phyloP scores from a whole-genome alignment of 305 asterid species.

The Andrographis paniculata region DNA sequence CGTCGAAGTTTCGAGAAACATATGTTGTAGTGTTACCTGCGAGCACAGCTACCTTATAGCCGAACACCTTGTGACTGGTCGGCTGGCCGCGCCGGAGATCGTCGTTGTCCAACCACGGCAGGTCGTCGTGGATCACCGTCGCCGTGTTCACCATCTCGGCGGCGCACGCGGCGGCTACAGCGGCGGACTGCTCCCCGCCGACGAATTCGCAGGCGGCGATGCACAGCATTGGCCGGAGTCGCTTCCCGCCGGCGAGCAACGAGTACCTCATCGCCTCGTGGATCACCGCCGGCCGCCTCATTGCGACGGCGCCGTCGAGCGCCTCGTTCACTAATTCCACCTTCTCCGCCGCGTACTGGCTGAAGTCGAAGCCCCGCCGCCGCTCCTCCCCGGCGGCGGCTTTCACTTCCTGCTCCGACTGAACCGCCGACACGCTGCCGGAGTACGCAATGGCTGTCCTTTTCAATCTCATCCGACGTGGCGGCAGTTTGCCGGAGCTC shows the following conservation, averaged over 20 bases:
- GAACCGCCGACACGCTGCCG: constrained; percentile 9
- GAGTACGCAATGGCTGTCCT: no score
- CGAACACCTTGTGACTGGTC: constrained; percentile 51
- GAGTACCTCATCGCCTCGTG: constrained; percentile 32
- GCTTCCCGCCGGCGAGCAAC: constrained; percentile 24
- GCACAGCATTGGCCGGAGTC: constrained; percentile 28
- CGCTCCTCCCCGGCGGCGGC: no score
- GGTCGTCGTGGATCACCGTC: constrained; percentile 24
- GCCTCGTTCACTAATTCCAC: constrained; percentile 20
- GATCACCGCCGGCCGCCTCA: constrained; percentile 17
- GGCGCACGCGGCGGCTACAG: constrained; percentile 28
- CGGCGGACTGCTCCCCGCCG: constrained; percentile 19
- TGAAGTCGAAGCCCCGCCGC: constrained; percentile 20
- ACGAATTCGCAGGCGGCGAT: constrained; percentile 29
- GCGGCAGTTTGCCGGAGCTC: no score
- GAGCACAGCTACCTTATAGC: constrained; percentile 52
- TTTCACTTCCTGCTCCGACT: constrained; percentile 1
- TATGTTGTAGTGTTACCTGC: constrained; percentile 34
- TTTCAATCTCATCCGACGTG: no score
- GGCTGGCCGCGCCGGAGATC: constrained; percentile 70
- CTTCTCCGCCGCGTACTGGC: constrained; percentile 16
- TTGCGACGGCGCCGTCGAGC: constrained; percentile 19
- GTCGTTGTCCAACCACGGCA: constrained; percentile 56
- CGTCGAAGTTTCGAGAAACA: no score
- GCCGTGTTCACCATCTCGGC: constrained; percentile 30